phyloP scores from a whole-genome alignment of 2,329 filamentous ascomycete genomes.

The Exophiala phaeomuriformis region DNA sequence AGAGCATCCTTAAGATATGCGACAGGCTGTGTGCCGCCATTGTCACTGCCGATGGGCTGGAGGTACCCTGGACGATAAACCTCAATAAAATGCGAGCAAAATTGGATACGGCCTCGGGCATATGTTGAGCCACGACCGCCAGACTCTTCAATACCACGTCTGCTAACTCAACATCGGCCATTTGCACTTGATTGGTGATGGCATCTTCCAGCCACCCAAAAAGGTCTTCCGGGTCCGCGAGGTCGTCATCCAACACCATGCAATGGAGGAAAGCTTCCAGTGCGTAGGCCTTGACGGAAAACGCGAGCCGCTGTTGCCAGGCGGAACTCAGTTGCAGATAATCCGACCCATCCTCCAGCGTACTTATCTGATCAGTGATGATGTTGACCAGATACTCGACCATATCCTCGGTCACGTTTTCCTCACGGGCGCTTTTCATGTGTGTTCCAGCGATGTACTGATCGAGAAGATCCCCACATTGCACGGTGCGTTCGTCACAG shows the following conservation, averaged over 20 bases:
- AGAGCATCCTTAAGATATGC: slow-evolving; percentile 70
- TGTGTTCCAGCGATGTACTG: slow-evolving; percentile 57
- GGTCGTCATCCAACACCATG: slow-evolving; percentile 69
- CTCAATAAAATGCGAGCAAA: slow-evolving; percentile 74
- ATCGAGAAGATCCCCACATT: slow-evolving; percentile 62
- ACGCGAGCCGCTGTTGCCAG: slow-evolving; percentile 80
- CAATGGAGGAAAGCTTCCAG: slow-evolving; percentile 82
- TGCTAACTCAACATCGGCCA: slow-evolving; percentile 70
- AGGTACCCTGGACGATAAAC: slow-evolving; percentile 78
- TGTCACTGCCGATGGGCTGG: slow-evolving; percentile 60
- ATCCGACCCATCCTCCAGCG: slow-evolving; percentile 81
- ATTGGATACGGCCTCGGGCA: slow-evolving; percentile 63
- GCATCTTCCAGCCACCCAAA: slow-evolving; percentile 81
- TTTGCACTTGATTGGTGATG: slow-evolving; percentile 69
- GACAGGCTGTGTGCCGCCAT: slow-evolving; percentile 81
- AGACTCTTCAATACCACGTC: slow-evolving; percentile 72
- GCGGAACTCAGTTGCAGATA: slow-evolving; percentile 79
- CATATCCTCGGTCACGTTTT: slow-evolving; percentile 36
- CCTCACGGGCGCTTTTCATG: slow-evolving; percentile 30
- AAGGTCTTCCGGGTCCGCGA: slow-evolving; percentile 69
- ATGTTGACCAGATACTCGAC: slow-evolving; percentile 59
- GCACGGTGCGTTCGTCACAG: slow-evolving; percentile 53
- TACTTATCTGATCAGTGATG: slow-evolving; percentile 72
- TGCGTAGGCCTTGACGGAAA: slow-evolving; percentile 74
- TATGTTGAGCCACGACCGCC: slow-evolving; percentile 70